These are phyloP conservation scores for Monosporascus sp. DNA, from an alignment of 2,329 filamentous ascomycete genomes.

Conservation along the genomic window DNA sequence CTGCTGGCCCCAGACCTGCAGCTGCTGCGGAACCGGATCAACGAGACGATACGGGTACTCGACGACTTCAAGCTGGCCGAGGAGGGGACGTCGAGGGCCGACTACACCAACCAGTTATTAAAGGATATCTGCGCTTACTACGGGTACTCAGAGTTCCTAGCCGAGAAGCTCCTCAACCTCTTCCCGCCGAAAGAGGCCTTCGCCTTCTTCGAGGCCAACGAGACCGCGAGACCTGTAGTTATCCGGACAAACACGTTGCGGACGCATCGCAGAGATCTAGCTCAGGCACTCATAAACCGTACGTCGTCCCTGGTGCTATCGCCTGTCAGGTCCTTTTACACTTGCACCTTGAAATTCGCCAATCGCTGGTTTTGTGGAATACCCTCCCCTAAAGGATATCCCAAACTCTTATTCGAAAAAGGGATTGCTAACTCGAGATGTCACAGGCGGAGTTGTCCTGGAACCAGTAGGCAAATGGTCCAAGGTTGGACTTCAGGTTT, in stretches of 20 bases:
- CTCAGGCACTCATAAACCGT: slow-evolving; percentile 57
- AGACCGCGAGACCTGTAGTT: slow-evolving; percentile 86
- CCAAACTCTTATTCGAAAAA: background rate
- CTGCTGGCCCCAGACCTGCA: slow-evolving; percentile 85
- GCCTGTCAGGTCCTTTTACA: too few relatives aligned
- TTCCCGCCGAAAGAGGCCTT: slow-evolving; percentile 93
- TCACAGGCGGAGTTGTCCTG: slow-evolving; percentile 92
- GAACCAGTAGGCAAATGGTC: slow-evolving; percentile 98
- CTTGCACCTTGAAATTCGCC: too few relatives aligned
- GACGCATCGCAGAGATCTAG: slow-evolving; percentile 71
- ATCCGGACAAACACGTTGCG: slow-evolving; percentile 95
- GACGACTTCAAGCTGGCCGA: slow-evolving; percentile 85
- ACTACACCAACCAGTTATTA: slow-evolving; percentile 82
- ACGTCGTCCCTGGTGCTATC: background rate
- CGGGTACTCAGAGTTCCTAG: slow-evolving; percentile 90
- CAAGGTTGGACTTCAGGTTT: slow-evolving; percentile 94
- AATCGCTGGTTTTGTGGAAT: too few relatives aligned
- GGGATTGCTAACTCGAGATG: slow-evolving; percentile 30
- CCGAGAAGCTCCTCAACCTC: slow-evolving; percentile 88
- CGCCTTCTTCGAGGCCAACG: slow-evolving; percentile 98
- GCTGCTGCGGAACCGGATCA: slow-evolving; percentile 81
- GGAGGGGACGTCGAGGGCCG: slow-evolving; percentile 73
- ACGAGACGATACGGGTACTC: slow-evolving; percentile 86
- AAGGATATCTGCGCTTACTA: slow-evolving; percentile 96
- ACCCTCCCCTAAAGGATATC: too few relatives aligned